A percentile compares a stretch with the other conserved stretches of the same genome.
Conservation (phyloP, 176 grass and related monocot genomes). For the Eragrostis nindensis region DNA sequence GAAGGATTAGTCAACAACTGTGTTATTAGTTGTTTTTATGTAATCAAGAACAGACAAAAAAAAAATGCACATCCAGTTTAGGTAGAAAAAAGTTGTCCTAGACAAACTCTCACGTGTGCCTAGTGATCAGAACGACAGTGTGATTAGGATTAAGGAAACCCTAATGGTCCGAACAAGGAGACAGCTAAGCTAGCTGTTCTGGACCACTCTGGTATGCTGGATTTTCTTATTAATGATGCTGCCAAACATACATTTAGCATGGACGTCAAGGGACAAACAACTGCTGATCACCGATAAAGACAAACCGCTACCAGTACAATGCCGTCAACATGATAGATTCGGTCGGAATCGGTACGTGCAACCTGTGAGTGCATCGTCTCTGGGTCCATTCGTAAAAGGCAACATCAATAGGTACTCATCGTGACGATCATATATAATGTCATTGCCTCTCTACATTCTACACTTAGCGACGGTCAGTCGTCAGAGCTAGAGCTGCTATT, state of each 20-base stretch:
- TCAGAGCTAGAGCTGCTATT: too few relatives aligned
- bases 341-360: too few relatives aligned
- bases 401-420: too few relatives aligned
- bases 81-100: too few relatives aligned
- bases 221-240: not conserved
- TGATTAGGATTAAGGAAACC: too few relatives aligned
- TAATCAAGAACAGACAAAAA: not conserved
- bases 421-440: too few relatives aligned
- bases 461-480: too few relatives aligned
- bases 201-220: not conserved
- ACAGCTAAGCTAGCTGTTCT: too few relatives aligned
- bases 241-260: not conserved
- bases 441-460: not conserved
- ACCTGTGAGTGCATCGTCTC: not conserved
- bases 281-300: not conserved
- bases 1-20: not conserved
- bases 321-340: too few relatives aligned
- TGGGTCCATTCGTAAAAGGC: too few relatives aligned
- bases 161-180: too few relatives aligned
- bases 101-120: not conserved
- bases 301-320: not conserved
- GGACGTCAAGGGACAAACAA: not conserved
- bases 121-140: not conserved
- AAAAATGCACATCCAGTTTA: too few relatives aligned
- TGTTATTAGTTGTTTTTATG: slow-evolving; percentile 4